phyloP scores from a whole-genome alignment of 2,329 filamentous ascomycete species.

The Cercospora sojina region DNA sequence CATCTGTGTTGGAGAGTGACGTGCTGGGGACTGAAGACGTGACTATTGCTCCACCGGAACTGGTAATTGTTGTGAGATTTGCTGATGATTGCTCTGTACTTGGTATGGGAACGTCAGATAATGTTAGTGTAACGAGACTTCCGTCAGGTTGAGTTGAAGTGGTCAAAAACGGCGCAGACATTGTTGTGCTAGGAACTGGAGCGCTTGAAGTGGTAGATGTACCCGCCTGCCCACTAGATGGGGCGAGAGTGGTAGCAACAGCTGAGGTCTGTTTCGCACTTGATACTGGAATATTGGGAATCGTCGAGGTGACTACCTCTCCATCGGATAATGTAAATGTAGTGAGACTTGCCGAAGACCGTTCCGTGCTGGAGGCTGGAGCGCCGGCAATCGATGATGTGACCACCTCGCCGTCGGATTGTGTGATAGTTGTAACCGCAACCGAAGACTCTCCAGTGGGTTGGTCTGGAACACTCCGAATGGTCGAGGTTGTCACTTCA shows the following conservation, averaged over 20 bases:
- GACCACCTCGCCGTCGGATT: not conserved
- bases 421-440: not conserved
- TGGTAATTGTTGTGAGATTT: not conserved
- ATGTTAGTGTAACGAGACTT: not conserved
- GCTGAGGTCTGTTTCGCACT: not conserved
- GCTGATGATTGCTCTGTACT: not conserved
- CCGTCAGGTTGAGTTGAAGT: not conserved
- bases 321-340: not conserved
- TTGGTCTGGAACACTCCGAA: not conserved
- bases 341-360: not conserved
- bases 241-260: not conserved
- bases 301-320: not conserved
- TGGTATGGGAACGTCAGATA: not conserved
- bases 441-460: not conserved
- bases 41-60: not conserved
- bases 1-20: not conserved
- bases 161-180: not conserved
- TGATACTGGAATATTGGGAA: not conserved
- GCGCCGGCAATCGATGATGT: not conserved
- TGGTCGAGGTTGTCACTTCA: not conserved
- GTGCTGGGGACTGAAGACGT: not conserved
- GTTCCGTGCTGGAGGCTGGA: not conserved
- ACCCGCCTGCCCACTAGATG: not conserved
- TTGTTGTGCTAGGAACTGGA: not conserved
- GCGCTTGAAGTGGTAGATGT: not conserved